These are phyloP conservation scores for Prunus dulcis DNA, from an alignment of 306 rosid genomes.

Conservation along the genomic window DNA sequence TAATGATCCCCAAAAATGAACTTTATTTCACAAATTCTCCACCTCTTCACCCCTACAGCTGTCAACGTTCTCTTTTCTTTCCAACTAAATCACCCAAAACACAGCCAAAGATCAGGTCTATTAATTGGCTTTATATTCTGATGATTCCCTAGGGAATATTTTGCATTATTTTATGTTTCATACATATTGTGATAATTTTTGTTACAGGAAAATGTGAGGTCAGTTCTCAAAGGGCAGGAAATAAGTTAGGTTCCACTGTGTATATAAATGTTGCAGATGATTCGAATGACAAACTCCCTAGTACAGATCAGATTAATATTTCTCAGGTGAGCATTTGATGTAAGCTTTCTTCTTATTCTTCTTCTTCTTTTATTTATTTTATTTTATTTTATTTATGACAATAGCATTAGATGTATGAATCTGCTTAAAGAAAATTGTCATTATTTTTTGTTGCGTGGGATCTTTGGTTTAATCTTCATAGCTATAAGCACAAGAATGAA, in stretches of 20 bases:
- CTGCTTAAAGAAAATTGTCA: not conserved
- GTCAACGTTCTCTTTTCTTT: too few species aligned
- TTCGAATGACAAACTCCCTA: conserved; percentile 22
- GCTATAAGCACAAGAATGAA: too few species aligned
- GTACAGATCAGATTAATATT: conserved; percentile 19
- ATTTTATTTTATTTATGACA: not conserved
- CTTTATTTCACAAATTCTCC: too few species aligned
- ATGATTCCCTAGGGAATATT: conserved; percentile 21
- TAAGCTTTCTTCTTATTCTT: not conserved
- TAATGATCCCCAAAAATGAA: too few species aligned
- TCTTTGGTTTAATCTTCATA: too few species aligned
- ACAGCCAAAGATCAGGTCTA: not conserved
- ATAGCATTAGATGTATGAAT: not conserved
- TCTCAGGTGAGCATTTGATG: conserved; percentile 50
- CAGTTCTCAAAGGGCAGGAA: conserved; percentile 40
- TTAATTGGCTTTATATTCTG: conserved; percentile 9
- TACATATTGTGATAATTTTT: conserved; percentile 11
- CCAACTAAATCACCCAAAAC: too few species aligned
- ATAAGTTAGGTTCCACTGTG: conserved; percentile 34
- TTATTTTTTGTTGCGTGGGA: not conserved
- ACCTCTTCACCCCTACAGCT: too few species aligned
- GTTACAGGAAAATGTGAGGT: conserved; percentile 55
- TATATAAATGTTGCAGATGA: conserved; percentile 35
- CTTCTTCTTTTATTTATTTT: not conserved
- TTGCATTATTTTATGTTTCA: not conserved